Conservation (phyloP, 169 alveolate genomes). For the Plasmodium gonderi region DNA sequence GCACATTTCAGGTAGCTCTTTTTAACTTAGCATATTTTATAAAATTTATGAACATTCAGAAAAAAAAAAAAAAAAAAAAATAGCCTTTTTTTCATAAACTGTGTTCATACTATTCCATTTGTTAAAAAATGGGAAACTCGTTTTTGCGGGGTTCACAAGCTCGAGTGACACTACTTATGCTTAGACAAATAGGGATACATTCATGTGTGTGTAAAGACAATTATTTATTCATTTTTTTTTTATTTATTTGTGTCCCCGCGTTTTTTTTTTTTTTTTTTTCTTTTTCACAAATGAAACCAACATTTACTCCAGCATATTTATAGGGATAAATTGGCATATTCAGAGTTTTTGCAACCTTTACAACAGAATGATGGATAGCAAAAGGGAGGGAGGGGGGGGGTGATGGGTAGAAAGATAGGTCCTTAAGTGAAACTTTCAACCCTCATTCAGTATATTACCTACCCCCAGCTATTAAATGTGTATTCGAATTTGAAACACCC, state of each 20-base stretch:
- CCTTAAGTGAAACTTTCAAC: not conserved
- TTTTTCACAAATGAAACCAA: too few relatives aligned
- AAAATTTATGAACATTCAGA: not conserved
- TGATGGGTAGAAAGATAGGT: not conserved
- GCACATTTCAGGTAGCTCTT: conserved; percentile 7
- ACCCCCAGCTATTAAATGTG: not conserved
- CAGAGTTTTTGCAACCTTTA: too few relatives aligned
- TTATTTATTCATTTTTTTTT: not conserved
- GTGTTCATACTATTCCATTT: conserved; percentile 31
- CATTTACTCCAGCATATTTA: too few relatives aligned
- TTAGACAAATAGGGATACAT: not conserved
- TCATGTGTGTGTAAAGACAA: not conserved
- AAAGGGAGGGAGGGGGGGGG: conserved; percentile 1
- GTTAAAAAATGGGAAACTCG: not conserved
- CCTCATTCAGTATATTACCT: not conserved
- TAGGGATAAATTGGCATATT: too few relatives aligned
- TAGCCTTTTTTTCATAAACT: not conserved
- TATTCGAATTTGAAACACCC: not conserved
- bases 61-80: conserved; percentile 1
- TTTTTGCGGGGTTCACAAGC: not conserved
- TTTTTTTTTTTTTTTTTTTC: not conserved
- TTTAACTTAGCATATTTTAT: conserved; percentile 6
- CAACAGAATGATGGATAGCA: not conserved
- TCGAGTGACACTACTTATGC: not conserved
- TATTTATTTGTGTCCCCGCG: not conserved